Evolutionary conservation across 345 rosid genomes (phyloP).

Genomic region (rapeseed (Brassica napus)): Da-Ae NC_063442.1:516501-517000

Average conservation of each 20-base stretch:
- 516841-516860: not conserved
- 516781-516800: not conserved
- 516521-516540: not conserved
- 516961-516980: slow-evolving; percentile 49
- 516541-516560: not conserved
- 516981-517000: slow-evolving; percentile 44
- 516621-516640: slow-evolving; percentile 81
- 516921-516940: slow-evolving; percentile 60
- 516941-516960: slow-evolving; percentile 50
- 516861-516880: too few relatives aligned
- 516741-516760: not conserved
- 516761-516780: not conserved
- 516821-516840: not conserved
- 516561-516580: not conserved
- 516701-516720: slow-evolving; percentile 55
- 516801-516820: not conserved
- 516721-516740: not conserved
- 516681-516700: slow-evolving; percentile 76
- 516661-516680: slow-evolving; percentile 71
- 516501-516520: not conserved
- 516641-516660: slow-evolving; percentile 89
- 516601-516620: not conserved
- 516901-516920: not conserved
- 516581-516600: not conserved
- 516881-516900: too few relatives aligned